Evolutionary conservation across 169 alveolate genomes (phyloP).

Genomic region (Theileria annulata): DNA sequence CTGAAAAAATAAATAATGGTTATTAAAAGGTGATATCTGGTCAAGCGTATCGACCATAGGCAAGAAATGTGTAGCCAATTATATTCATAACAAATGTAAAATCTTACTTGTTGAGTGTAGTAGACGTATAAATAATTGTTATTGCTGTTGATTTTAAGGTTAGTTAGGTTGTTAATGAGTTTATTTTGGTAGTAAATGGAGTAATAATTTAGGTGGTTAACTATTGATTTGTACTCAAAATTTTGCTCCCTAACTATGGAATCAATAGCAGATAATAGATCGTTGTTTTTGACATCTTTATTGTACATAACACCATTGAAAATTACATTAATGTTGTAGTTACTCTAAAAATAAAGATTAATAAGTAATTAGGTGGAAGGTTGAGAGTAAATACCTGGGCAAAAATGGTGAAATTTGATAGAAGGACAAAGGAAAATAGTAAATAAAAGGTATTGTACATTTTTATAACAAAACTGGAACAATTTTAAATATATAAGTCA

Average conservation of each 20-base stretch:
- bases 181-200: constrained; percentile 1
- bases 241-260: constrained; percentile 24
- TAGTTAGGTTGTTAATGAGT: not conserved
- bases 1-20: not conserved
- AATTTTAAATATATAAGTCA: not conserved
- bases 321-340: constrained; percentile 26
- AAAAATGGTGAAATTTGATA: constrained; percentile 6
- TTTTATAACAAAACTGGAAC: not conserved
- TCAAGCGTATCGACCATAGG: not conserved
- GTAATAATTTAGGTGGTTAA: constrained; percentile 40
- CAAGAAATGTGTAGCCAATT: not conserved
- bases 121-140: not conserved
- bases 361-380: not conserved
- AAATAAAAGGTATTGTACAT: not conserved
- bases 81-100: not conserved
- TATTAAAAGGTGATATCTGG: not conserved
- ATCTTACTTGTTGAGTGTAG: constrained; percentile 4
- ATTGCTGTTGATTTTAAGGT: constrained; percentile 5
- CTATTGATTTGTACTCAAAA: constrained; percentile 39
- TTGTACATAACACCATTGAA: constrained; percentile 41
- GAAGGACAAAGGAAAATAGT: not conserved
- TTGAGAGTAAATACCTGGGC: not conserved
- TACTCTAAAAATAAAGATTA: not conserved
- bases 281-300: constrained; percentile 17
- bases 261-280: constrained; percentile 36